Base-by-base conservation (phyloP, 2,329 filamentous ascomycete genomes). In the Penicillium sp. region DNA sequence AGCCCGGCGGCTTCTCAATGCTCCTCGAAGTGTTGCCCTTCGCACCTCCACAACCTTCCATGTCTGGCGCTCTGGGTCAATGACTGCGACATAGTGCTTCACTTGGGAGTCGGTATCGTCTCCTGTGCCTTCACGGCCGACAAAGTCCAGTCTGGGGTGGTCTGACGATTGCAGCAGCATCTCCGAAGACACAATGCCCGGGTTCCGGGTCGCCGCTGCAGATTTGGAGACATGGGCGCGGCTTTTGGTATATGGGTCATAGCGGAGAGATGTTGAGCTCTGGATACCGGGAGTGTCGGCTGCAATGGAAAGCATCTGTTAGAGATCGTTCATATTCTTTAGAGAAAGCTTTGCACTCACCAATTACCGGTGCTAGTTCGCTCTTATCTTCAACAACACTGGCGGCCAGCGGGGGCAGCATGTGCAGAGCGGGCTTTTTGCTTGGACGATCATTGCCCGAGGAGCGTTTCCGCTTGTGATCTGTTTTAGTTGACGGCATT, bases 81-180 rank as follows among this genome's bases (percentile, higher is more conserved):
- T 84, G 40, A 87, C 74, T 47, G 81, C 84, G 55, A 86, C 69
- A 61, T 86, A 87, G 70, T 87, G 83, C 60, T 81, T 81, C 53
- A 83, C 68, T 56, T 79, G 72, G 29, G 76, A 78, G 53, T 84
- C 79, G 46, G 78, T 74, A 38, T 76, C 73, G 51, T 81, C 78
- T 26, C 60, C 62, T 55, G 79, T 76, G 27, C 72, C 73, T 62
- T 78, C 76, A 34, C 74, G 74, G 19, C 81, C 84, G 18, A 77
- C 76, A 61, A 84, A 86, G 69, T 86, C 83, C 49, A 87, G 76
- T 48, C 79, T 81, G 13, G 81, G 75, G 59, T 87, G 84, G 45
- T 80, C 74, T 26, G 83, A 84, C 6, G 84, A 84, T 56, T 86
- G 83, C 9, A 86, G 76, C 34, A 86, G 76, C 7, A 86, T 67